phyloP scores from a whole-genome alignment of 2,329 filamentous ascomycete species.

The Hypoxylon sp. region DNA sequence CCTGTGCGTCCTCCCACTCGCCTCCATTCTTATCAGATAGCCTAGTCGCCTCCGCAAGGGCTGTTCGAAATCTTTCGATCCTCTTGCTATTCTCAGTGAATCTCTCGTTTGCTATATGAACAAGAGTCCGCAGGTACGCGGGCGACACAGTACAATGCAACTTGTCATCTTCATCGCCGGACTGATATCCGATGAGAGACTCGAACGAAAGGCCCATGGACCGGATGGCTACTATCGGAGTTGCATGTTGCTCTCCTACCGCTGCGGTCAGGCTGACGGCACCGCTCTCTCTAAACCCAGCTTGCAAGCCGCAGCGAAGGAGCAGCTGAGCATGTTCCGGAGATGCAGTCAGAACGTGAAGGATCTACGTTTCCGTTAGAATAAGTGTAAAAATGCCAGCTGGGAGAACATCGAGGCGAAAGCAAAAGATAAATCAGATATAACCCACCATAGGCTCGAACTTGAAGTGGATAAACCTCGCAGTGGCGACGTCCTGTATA shows the following conservation, averaged over 20 bases:
- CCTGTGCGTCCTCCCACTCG: slow-evolving; percentile 68
- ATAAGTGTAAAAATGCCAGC: background rate
- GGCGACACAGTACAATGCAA: slow-evolving; percentile 69
- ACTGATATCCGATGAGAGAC: slow-evolving; percentile 77
- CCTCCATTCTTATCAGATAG: slow-evolving; percentile 54
- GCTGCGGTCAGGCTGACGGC: slow-evolving; percentile 73
- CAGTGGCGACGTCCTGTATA: slow-evolving; percentile 48
- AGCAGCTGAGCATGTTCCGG: slow-evolving; percentile 79
- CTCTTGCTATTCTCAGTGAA: slow-evolving; percentile 78
- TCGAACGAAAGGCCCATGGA: slow-evolving; percentile 87
- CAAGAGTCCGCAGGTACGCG: slow-evolving; percentile 75
- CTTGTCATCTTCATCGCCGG: slow-evolving; percentile 52
- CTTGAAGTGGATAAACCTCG: slow-evolving; percentile 82
- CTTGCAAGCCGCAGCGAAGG: slow-evolving; percentile 79
- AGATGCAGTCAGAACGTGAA: slow-evolving; percentile 87
- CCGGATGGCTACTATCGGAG: slow-evolving; percentile 85
- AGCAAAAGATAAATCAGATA: background rate
- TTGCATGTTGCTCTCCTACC: slow-evolving; percentile 55
- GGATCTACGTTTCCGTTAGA: slow-evolving; percentile 71
- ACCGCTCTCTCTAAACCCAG: slow-evolving; percentile 92
- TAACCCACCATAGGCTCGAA: slow-evolving; percentile 90
- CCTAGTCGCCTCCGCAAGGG: slow-evolving; percentile 58
- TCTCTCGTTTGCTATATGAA: slow-evolving; percentile 79
- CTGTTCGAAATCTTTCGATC: slow-evolving; percentile 72
- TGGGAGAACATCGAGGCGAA: background rate